Evolutionary conservation across 2,329 filamentous ascomycete genomes (phyloP).

Genomic region (Cadophora gregata): DNA sequence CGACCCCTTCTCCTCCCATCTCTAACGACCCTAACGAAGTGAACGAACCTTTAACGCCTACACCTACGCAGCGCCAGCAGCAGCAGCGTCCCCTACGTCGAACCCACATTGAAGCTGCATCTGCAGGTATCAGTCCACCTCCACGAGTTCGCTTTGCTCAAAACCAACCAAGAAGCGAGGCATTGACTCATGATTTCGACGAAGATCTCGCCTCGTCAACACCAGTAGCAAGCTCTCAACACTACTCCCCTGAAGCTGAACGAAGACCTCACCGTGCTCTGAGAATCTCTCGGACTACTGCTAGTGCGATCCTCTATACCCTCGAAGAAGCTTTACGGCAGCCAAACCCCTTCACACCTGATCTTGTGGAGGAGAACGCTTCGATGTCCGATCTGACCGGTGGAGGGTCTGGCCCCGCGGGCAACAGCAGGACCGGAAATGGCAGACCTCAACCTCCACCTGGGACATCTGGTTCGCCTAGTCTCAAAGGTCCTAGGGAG

Average conservation of each 20-base stretch:
- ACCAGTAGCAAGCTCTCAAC: constrained; percentile 34
- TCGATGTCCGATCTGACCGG: constrained; percentile 86
- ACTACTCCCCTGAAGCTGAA: constrained; percentile 34
- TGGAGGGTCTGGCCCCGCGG: constrained; percentile 60
- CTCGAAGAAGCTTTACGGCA: constrained; percentile 89
- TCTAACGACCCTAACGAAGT: constrained; percentile 46
- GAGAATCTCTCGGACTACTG: constrained; percentile 82
- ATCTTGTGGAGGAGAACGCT: constrained; percentile 86
- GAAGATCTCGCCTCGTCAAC: constrained; percentile 39
- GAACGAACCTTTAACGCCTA: constrained; percentile 43
- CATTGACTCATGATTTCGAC: constrained; percentile 40
- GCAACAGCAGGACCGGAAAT: constrained; percentile 60
- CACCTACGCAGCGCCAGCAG: constrained; percentile 43
- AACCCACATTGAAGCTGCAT: constrained; percentile 45
- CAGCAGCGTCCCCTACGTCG: constrained; percentile 35
- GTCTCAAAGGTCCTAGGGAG: constrained; percentile 83
- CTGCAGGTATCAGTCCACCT: constrained; percentile 42
- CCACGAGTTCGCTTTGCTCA: constrained; percentile 37
- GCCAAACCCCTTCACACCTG: constrained; percentile 82
- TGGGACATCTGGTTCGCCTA: constrained; percentile 54
- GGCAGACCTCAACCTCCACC: constrained; percentile 54
- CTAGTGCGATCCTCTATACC: constrained; percentile 88
- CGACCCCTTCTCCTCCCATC: constrained; percentile 37
- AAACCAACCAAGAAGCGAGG: constrained; percentile 29
- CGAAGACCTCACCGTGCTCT: constrained; percentile 54